Evolutionary conservation across 2,329 filamentous ascomycete species (phyloP).

Genomic region (Fusarium anthophilum): DNA sequence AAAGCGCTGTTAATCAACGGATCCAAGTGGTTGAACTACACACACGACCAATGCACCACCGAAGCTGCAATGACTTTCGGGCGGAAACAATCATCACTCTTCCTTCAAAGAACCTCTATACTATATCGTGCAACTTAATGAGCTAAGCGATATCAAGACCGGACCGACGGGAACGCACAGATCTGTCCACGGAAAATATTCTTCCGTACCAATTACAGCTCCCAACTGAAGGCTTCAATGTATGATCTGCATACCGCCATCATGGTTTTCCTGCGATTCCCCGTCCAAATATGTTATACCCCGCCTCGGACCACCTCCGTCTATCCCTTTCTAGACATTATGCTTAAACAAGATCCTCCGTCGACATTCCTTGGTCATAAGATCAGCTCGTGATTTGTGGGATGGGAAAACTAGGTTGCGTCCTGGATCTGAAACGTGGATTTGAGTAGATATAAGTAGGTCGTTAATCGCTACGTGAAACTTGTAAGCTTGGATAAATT

Average conservation of each 20-base stretch:
- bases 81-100: accelerated
- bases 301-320: conserved; percentile 12
- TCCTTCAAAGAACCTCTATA: accelerated
- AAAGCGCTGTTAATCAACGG: too few relatives aligned
- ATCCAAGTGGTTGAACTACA: too few relatives aligned
- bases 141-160: not conserved
- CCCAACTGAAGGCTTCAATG: not conserved
- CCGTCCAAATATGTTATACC: not conserved
- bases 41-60: accelerated
- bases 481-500: not conserved
- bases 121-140: not conserved
- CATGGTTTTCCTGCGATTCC: not conserved
- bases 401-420: not conserved
- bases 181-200: conserved; percentile 6
- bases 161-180: not conserved
- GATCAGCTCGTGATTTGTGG: not conserved
- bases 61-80: accelerated
- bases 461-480: not conserved
- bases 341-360: not conserved
- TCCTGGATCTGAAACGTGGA: not conserved
- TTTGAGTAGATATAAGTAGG: not conserved
- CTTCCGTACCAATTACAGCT: not conserved
- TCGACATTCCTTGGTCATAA: not conserved
- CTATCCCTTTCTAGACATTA: not conserved
- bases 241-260: not conserved